Conservation (phyloP, 352 stramenopile genomes). For the Globisporangium emineosum region DNA sequence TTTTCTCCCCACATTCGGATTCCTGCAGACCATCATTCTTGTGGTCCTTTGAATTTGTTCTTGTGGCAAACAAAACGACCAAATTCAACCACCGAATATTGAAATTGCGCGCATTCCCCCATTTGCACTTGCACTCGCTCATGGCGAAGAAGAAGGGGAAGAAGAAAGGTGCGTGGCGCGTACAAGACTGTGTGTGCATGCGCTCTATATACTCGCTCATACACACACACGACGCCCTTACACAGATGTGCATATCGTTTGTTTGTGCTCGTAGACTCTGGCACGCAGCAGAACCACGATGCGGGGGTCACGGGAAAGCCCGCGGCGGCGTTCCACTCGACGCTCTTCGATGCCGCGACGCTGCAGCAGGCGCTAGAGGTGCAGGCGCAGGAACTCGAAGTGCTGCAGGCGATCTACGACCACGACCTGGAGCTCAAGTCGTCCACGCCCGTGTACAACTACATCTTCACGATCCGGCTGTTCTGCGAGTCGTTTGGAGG, state of each 20-base stretch:
- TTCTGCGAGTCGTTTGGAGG: slow-evolving; percentile 39
- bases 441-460: slow-evolving; percentile 72
- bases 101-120: not conserved
- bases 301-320: not conserved
- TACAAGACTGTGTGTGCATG: not conserved
- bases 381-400: slow-evolving; percentile 78
- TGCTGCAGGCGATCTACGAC: slow-evolving; percentile 82
- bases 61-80: not conserved
- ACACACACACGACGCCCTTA: not conserved
- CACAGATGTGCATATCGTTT: not conserved
- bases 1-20: not conserved
- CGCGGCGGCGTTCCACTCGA: slow-evolving; percentile 12
- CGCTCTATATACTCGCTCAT: too few species aligned
- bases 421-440: slow-evolving; percentile 63
- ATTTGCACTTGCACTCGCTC: not conserved
- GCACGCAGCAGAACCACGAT: not conserved
- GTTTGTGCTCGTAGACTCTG: not conserved
- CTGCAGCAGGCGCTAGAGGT: slow-evolving; percentile 54
- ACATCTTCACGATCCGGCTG: slow-evolving; percentile 84
- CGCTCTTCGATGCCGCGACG: slow-evolving; percentile 35
- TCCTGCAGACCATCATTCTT: slow-evolving; percentile 8
- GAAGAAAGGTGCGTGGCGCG: slow-evolving; percentile 46
- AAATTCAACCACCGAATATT: not conserved
- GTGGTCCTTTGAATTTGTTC: not conserved
- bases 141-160: slow-evolving; percentile 83